These are phyloP conservation scores for Annulohypoxylon nitens DNA, from an alignment of 495 filamentous ascomycete species.

Conservation along the genomic window DNA sequence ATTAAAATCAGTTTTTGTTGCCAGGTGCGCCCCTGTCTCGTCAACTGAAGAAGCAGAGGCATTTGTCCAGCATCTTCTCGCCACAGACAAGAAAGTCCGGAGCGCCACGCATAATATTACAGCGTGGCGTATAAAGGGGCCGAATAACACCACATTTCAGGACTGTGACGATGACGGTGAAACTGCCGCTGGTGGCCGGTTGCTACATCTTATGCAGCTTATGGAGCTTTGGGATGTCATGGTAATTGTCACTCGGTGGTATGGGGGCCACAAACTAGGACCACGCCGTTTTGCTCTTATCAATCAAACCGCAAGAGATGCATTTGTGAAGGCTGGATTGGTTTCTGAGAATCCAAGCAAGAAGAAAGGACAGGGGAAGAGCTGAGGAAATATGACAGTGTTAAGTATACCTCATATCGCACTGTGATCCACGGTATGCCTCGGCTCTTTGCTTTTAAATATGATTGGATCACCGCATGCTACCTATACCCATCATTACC, in stretches of 20 bases:
- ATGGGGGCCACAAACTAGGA: conserved; percentile 88
- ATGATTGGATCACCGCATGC: neutral
- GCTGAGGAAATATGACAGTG: conserved; percentile 37
- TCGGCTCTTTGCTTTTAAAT: conserved; percentile 38
- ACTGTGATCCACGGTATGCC: conserved; percentile 28
- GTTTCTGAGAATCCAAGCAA: conserved; percentile 70
- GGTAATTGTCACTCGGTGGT: conserved; percentile 97
- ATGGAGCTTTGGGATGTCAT: conserved; percentile 95
- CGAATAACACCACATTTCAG: conserved; percentile 72
- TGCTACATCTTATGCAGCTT: conserved; percentile 90
- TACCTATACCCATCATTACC: neutral
- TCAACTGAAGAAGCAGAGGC: conserved; percentile 75
- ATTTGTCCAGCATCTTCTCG: conserved; percentile 78
- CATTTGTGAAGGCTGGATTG: conserved; percentile 82
- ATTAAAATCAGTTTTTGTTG: conserved; percentile 90
- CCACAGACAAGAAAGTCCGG: conserved; percentile 83
- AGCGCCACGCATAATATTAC: conserved; percentile 92
- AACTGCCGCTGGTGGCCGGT: conserved; percentile 87
- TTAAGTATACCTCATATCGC: conserved; percentile 12
- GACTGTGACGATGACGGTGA: conserved; percentile 98
- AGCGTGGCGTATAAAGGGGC: conserved; percentile 69
- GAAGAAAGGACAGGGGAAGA: conserved; percentile 61
- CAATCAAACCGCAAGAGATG: conserved; percentile 85
- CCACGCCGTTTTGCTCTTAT: conserved; percentile 92
- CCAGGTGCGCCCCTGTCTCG: conserved; percentile 74